Evolutionary conservation across 2,329 filamentous ascomycete species (phyloP).

Genomic region (Ceratocystis destructans): DNA sequence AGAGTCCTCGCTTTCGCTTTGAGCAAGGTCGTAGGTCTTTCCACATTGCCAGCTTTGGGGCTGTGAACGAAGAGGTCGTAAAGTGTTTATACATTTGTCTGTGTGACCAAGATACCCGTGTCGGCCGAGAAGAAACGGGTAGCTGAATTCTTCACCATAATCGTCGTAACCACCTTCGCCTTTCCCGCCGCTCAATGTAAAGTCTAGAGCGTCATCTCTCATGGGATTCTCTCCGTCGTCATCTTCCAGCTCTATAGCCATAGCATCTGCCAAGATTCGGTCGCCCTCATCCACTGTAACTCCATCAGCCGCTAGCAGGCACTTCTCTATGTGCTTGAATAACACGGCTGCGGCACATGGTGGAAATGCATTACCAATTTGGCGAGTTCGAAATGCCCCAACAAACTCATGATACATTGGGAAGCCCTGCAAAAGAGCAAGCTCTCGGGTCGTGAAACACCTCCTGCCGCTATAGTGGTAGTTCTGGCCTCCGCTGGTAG

Average conservation of each 20-base stretch:
- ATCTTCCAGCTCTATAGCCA: constrained; percentile 16
- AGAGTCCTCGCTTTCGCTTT: background rate
- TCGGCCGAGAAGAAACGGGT: background rate
- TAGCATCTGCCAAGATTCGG: constrained; percentile 13
- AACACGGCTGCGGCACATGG: constrained; percentile 40
- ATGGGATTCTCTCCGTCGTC: background rate
- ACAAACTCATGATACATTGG: constrained; percentile 47
- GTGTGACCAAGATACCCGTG: background rate
- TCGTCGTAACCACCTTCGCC: background rate
- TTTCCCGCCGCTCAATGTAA: too few relatives aligned
- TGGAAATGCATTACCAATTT: constrained; percentile 72
- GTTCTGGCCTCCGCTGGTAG: constrained; percentile 46
- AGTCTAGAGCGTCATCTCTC: background rate
- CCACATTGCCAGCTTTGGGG: background rate
- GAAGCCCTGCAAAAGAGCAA: constrained; percentile 57
- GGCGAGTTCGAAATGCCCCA: constrained; percentile 36
- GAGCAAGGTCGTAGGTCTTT: background rate
- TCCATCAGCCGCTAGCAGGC: constrained; percentile 34
- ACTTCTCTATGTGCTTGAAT: constrained; percentile 35
- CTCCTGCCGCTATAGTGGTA: constrained; percentile 53
- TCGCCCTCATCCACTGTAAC: constrained; percentile 10
- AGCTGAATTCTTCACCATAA: background rate
- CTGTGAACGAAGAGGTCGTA: background rate
- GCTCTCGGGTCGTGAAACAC: constrained; percentile 52
- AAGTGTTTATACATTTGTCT: background rate